These are phyloP conservation scores for Sporothrix curviconia DNA, from an alignment of 2,329 filamentous ascomycete species.

Conservation along the genomic window DNA sequence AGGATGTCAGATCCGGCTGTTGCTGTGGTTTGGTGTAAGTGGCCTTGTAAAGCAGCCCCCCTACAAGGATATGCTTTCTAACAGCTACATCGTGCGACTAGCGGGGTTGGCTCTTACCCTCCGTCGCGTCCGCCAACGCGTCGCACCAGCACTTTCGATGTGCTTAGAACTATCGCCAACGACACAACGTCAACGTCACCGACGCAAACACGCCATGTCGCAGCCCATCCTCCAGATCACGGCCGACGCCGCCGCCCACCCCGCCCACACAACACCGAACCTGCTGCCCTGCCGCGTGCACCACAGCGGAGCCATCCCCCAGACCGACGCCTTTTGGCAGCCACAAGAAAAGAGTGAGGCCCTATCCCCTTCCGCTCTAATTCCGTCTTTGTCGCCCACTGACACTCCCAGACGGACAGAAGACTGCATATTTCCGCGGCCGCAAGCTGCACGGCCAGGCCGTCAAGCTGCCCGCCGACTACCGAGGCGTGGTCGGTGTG, in stretches of 20 bases:
- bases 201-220: conserved; percentile 29
- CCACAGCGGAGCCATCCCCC: conserved; percentile 65
- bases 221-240: conserved; percentile 38
- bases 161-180: not conserved
- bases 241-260: conserved; percentile 18
- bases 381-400: not conserved
- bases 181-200: not conserved
- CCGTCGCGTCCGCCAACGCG: conserved; percentile 1
- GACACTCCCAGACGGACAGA: conserved; percentile 39
- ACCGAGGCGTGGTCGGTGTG: conserved; percentile 57
- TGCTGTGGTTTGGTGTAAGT: too few relatives aligned
- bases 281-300: conserved; percentile 75
- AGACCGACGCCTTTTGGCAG: conserved; percentile 62
- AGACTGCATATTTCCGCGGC: conserved; percentile 67
- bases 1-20: too few relatives aligned
- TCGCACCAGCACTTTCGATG: not conserved
- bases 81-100: not conserved
- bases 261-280: conserved; percentile 51
- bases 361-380: too few relatives aligned
- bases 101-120: not conserved
- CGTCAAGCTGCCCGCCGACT: conserved; percentile 63
- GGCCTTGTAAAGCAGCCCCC: too few relatives aligned
- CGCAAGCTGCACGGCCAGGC: conserved; percentile 66
- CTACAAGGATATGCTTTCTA: not conserved
- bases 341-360: conserved; percentile 35